phyloP scores from a whole-genome alignment of 2,329 filamentous ascomycete genomes.

The Graphilbum ipis-grandicollis region DNA sequence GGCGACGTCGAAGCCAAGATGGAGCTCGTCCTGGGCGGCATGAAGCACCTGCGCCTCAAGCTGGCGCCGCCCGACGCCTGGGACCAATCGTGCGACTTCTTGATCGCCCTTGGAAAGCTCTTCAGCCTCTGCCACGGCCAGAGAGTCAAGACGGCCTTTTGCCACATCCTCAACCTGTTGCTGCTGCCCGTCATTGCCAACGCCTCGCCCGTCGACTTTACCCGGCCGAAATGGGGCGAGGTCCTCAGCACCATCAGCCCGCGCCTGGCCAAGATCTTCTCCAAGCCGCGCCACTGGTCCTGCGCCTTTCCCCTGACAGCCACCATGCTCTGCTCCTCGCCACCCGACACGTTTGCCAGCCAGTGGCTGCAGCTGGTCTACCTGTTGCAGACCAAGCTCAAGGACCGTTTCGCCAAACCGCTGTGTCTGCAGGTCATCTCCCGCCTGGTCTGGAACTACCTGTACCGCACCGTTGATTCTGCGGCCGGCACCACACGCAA shows the following conservation, averaged over 20 bases:
- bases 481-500: conserved; percentile 53
- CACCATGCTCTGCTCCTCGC: conserved; percentile 74
- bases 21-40: conserved; percentile 73
- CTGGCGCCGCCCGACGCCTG: conserved; percentile 58
- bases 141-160: conserved; percentile 84
- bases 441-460: conserved; percentile 81
- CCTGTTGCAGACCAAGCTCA: conserved; percentile 62
- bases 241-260: conserved; percentile 66
- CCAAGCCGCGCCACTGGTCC: conserved; percentile 84
- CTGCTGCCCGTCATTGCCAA: conserved; percentile 74
- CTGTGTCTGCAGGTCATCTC: conserved; percentile 80
- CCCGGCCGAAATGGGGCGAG: conserved; percentile 69
- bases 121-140: conserved; percentile 78
- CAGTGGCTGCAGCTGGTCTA: conserved; percentile 78
- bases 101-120: conserved; percentile 63
- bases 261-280: conserved; percentile 66
- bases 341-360: conserved; percentile 62
- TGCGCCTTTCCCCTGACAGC: conserved; percentile 78
- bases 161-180: conserved; percentile 74
- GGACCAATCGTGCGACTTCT: conserved; percentile 77
- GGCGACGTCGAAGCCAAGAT: conserved; percentile 61
- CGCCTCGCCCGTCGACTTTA: conserved; percentile 58
- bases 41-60: conserved; percentile 74
- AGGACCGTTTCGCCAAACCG: conserved; percentile 63
- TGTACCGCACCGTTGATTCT: conserved; percentile 68